Percentiles rank a stretch among this genome's conserved stretches.
Evolutionary conservation across 2,329 filamentous ascomycete genomes (phyloP).

Genomic region (Cladophialophora chaetospira): DNA sequence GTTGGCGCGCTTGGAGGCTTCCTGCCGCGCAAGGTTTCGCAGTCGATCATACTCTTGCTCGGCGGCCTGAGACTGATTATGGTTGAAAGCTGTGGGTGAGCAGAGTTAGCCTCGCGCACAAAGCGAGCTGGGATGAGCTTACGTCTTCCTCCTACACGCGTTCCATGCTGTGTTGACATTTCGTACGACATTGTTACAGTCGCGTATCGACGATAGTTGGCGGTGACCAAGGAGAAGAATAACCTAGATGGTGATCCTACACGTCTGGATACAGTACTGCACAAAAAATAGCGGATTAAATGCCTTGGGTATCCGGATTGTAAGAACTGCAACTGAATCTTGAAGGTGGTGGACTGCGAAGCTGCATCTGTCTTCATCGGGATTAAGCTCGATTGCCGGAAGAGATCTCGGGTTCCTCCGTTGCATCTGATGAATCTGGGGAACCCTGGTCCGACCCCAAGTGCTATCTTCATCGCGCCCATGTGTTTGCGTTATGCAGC

Average conservation of each 20-base stretch:
- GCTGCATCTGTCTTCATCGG: neutral
- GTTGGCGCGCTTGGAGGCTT: conserved; percentile 73
- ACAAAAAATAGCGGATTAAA: neutral
- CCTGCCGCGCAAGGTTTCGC: conserved; percentile 76
- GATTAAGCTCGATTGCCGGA: neutral
- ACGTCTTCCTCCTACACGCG: conserved; percentile 32
- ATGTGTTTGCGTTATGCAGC: no score
- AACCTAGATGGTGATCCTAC: no score
- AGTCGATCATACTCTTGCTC: conserved; percentile 93
- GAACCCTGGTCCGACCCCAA: no score
- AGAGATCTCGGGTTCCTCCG: neutral
- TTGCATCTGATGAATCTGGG: neutral
- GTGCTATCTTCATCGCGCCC: no score
- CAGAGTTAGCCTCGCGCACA: neutral
- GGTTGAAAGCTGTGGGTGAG: conserved; percentile 67
- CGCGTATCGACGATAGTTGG: neutral
- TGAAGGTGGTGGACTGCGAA: neutral
- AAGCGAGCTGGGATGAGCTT: conserved; percentile 5
- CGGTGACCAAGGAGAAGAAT: no score
- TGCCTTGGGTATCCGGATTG: neutral
- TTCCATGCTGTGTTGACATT: conserved; percentile 44
- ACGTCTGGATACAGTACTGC: neutral
- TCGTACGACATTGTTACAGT: conserved; percentile 42
- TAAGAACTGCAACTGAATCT: neutral
- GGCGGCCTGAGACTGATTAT: conserved; percentile 64